Evolutionary conservation across 148 eudicot species (phyloP).

Genomic region (Beta vulgaris): DNA sequence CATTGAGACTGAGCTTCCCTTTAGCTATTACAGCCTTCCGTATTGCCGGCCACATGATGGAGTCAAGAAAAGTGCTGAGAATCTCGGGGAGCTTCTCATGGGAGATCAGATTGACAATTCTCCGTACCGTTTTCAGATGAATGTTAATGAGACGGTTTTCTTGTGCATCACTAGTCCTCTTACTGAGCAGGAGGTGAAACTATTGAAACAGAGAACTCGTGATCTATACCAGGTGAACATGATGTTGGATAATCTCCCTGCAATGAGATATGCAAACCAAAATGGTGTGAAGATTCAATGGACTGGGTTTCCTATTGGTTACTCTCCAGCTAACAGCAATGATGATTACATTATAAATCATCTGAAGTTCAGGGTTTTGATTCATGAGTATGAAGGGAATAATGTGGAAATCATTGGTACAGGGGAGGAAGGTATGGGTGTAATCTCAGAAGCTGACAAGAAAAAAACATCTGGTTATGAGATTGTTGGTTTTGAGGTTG

Average conservation of each 20-base stretch:
- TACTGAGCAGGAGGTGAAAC: conserved; percentile 55
- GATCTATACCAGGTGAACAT: conserved; percentile 71
- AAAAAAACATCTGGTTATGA: conserved; percentile 48
- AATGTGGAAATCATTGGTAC: conserved; percentile 54
- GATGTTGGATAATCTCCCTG: conserved; percentile 72
- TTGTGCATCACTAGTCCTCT: conserved; percentile 50
- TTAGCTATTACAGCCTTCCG: conserved; percentile 73
- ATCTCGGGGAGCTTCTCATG: conserved; percentile 83
- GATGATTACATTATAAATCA: conserved; percentile 65
- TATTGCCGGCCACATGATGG: conserved; percentile 57
- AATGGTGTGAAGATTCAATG: conserved; percentile 51
- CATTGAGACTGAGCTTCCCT: conserved; percentile 73
- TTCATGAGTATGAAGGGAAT: conserved; percentile 71
- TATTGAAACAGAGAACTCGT: conserved; percentile 61
- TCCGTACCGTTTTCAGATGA: conserved; percentile 67
- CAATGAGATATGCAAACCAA: conserved; percentile 53
- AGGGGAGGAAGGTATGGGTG: conserved; percentile 65
- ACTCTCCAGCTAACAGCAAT: conserved; percentile 36
- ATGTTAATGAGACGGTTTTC: conserved; percentile 52
- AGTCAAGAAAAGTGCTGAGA: conserved; percentile 66
- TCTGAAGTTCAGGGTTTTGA: conserved; percentile 53
- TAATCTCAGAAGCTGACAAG: conserved; percentile 50
- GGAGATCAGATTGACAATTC: conserved; percentile 75
- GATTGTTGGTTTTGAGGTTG: conserved; percentile 68
- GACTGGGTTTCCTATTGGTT: conserved; percentile 72